Conservation (phyloP, 2,329 filamentous ascomycete species). For the Coleophoma cylindrospora region DNA sequence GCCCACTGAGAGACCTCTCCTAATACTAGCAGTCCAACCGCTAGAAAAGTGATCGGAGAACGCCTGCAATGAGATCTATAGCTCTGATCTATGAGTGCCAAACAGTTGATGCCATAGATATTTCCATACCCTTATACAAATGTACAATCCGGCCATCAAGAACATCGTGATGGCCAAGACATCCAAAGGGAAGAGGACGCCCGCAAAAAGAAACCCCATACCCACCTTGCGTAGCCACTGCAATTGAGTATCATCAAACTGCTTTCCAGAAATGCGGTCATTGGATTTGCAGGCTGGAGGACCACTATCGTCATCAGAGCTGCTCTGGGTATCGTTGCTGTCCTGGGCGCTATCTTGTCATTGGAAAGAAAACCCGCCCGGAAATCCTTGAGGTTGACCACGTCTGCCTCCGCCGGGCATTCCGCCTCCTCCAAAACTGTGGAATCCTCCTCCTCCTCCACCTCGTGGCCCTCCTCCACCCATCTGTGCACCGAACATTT, state of each 20-base stretch:
- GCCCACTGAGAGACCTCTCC: no score
- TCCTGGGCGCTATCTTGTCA: slow-evolving; percentile 28
- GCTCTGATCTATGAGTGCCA: slow-evolving; percentile 20
- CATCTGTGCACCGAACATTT: slow-evolving; percentile 29
- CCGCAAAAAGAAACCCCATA: slow-evolving; percentile 22
- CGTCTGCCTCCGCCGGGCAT: slow-evolving; percentile 31
- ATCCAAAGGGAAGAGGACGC: slow-evolving; percentile 25
- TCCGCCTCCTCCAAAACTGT: slow-evolving; percentile 43
- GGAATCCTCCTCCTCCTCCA: slow-evolving; percentile 43
- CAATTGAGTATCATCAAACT: slow-evolving; percentile 13
- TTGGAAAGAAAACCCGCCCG: slow-evolving; percentile 54
- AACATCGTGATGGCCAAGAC: slow-evolving; percentile 19
- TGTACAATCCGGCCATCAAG: slow-evolving; percentile 17
- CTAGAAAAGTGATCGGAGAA: slow-evolving; percentile 4
- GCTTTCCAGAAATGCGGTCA: neutral
- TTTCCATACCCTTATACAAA: slow-evolving; percentile 16
- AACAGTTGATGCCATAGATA: slow-evolving; percentile 9
- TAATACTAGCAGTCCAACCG: no score
- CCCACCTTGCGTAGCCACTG: slow-evolving; percentile 20
- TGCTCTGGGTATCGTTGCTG: neutral
- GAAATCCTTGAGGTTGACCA: slow-evolving; percentile 33
- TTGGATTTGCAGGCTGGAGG: no score
- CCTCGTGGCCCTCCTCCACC: slow-evolving; percentile 40
- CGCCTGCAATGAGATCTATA: slow-evolving; percentile 22
- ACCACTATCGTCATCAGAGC: neutral